These are phyloP conservation scores for Candida taoyuanica DNA, from an alignment of 805 yeast genomes.

Conservation along the genomic window DNA sequence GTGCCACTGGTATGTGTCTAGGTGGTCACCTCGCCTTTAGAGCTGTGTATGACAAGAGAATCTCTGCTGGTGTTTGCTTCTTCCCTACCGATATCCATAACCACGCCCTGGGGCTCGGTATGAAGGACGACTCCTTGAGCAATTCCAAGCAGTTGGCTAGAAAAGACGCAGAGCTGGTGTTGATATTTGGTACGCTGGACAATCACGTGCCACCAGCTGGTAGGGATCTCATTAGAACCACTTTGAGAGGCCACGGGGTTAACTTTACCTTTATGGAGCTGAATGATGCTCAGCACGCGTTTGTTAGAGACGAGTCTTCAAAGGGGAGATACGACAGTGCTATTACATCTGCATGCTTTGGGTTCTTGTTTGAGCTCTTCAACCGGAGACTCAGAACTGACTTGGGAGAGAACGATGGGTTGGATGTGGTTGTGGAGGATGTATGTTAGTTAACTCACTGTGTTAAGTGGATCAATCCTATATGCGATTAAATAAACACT, in stretches of 20 bases:
- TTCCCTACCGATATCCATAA: conserved; percentile 79
- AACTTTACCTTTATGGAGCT: conserved; percentile 69
- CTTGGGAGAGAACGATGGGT: conserved; percentile 58
- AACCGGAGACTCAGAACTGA: conserved; percentile 63
- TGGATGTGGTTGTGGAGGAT: conserved; percentile 47
- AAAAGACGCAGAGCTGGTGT: conserved; percentile 51
- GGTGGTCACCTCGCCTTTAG: conserved; percentile 82
- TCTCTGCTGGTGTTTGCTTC: conserved; percentile 66
- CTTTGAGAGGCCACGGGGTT: conserved; percentile 53
- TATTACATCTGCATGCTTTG: conserved; percentile 60
- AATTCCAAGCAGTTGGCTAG: conserved; percentile 48
- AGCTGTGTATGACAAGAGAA: conserved; percentile 59
- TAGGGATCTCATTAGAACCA: conserved; percentile 61
- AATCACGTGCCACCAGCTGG: conserved; percentile 79
- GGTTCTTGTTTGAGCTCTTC: conserved; percentile 66
- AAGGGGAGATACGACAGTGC: conserved; percentile 85
- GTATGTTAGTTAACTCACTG: conserved; percentile 44
- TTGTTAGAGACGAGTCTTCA: conserved; percentile 71
- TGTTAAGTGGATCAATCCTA: neutral
- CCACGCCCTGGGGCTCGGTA: conserved; percentile 59
- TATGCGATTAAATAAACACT: too few relatives aligned
- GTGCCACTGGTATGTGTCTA: conserved; percentile 84
- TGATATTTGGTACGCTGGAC: conserved; percentile 76
- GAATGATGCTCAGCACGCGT: conserved; percentile 80
- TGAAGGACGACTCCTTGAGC: conserved; percentile 59